Evolutionary conservation across 2,329 filamentous ascomycete genomes (phyloP), one percentile per base, ranked within the genome.

Genomic region (Colletotrichum scovillei): DNA sequence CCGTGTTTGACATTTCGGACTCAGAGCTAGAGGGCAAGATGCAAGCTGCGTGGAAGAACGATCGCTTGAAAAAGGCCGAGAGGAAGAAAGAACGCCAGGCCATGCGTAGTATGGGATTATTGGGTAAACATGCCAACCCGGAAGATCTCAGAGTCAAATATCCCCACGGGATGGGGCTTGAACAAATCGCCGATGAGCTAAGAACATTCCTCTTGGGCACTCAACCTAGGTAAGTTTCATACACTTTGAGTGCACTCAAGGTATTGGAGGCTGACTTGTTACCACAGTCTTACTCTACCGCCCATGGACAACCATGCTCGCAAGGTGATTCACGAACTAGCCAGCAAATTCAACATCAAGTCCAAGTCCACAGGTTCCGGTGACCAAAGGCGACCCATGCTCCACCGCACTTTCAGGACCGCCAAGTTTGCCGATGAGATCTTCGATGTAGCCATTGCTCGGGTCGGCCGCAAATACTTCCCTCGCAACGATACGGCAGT

Each of bases 311-410:
- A 95, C 74, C 84, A 88, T 57, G 89, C 92, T 52, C 92, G 97
- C 63, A 95, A 94, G 80, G 85, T 91, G 6, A 88, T 98, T 22
- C 97, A 99, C 80, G 90, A 94, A 72, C 82, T 98, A 52, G 95
- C 94, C 14, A 90, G 90, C 77, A 88, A 88, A 49, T 90, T 98
- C 80, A 92, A 91, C 19, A 85, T 98, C 73, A 96, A 93, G 75
- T 98, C 95, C 3, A 94, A 95, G 79, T 98, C 95, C 0, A 89
- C 90, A 24, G 96, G 96, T 2, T 89, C 89, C 63, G 95, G 92
- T 8, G 88, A 89, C 26, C 88, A 90, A 63, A 91, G 97, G 32
- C 94, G 94, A 76, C 93, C 95, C 0, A 88, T 94, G 0, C 87
- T 98, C 2, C 92, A 92, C 75, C 95, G 95, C 78, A 96, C 93